Evolutionary conservation across 768 basidiomycete genomes (phyloP).

Genomic region (Suillus clintonianus): DNA sequence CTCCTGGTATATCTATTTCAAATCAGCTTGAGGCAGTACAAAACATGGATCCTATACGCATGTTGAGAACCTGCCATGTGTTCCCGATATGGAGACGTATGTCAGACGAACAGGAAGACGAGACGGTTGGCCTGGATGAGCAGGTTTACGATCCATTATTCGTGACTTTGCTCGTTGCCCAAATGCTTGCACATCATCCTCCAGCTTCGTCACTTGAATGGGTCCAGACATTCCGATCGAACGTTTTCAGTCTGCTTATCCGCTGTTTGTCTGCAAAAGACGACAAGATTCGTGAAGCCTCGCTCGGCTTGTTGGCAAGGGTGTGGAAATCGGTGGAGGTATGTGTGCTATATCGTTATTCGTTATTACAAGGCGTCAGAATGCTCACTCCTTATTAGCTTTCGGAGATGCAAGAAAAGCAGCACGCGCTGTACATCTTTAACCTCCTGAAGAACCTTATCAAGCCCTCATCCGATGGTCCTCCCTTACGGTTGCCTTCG

Average conservation of each 20-base stretch:
- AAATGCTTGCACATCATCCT: constrained; percentile 59
- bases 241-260: constrained; percentile 72
- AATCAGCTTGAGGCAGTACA: constrained; percentile 66
- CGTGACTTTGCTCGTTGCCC: constrained; percentile 63
- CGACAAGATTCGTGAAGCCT: constrained; percentile 56
- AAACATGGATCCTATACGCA: constrained; percentile 63
- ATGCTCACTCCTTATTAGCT: constrained; percentile 30
- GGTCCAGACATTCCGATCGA: constrained; percentile 69
- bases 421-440: constrained; percentile 73
- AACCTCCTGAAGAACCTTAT: constrained; percentile 62
- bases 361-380: neutral
- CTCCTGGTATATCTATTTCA: constrained; percentile 41
- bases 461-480: constrained; percentile 38
- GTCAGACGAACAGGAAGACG: constrained; percentile 34
- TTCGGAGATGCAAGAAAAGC: constrained; percentile 76
- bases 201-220: constrained; percentile 64
- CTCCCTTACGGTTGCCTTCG: constrained; percentile 64
- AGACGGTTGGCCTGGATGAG: constrained; percentile 31
- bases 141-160: constrained; percentile 82
- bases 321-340: constrained; percentile 69
- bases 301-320: constrained; percentile 60
- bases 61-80: constrained; percentile 69
- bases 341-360: constrained; percentile 19
- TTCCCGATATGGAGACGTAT: constrained; percentile 70
- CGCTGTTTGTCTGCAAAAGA: constrained; percentile 72